Conservation (phyloP, 2,329 filamentous ascomycete genomes). For the Pestalotiopsis sp. region DNA sequence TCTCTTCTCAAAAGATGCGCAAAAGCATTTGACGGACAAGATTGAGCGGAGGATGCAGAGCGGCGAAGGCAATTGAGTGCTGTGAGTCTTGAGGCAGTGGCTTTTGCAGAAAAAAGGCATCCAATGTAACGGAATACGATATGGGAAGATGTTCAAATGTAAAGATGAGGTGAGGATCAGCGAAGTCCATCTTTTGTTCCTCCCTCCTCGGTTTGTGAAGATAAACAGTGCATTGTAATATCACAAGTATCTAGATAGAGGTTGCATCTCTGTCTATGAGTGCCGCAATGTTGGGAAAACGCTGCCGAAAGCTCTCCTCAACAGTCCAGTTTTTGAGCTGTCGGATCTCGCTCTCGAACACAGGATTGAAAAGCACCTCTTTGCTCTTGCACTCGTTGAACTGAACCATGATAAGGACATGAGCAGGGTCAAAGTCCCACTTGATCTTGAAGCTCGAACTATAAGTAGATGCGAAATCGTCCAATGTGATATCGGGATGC, state of each 20-base stretch:
- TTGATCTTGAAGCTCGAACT: slow-evolving; percentile 31
- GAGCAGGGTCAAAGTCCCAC: slow-evolving; percentile 30
- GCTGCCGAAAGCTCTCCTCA: slow-evolving; percentile 23
- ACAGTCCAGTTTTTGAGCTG: slow-evolving; percentile 31
- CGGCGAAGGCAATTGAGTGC: background rate
- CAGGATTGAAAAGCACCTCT: slow-evolving; percentile 27
- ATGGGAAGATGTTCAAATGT: no score
- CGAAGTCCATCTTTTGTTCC: no score
- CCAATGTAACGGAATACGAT: no score
- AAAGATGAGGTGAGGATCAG: no score
- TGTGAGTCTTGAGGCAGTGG: no score
- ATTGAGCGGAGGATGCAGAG: slow-evolving; percentile 34
- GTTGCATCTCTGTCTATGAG: slow-evolving; percentile 25
- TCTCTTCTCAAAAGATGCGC: slow-evolving; percentile 34
- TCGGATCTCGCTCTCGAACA: slow-evolving; percentile 31
- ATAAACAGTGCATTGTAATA: no score
- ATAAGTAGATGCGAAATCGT: slow-evolving; percentile 31
- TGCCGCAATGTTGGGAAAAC: slow-evolving; percentile 24
- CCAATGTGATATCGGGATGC: slow-evolving; percentile 30
- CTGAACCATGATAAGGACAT: slow-evolving; percentile 23
- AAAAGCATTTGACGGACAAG: slow-evolving; percentile 32
- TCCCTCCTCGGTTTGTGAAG: no score
- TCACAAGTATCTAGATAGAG: background rate
- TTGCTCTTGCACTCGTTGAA: slow-evolving; percentile 16
- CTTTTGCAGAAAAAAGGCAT: no score